Base-by-base conservation (phyloP, 495 filamentous ascomycete species). In the Penicillium robsamsonii region DNA sequence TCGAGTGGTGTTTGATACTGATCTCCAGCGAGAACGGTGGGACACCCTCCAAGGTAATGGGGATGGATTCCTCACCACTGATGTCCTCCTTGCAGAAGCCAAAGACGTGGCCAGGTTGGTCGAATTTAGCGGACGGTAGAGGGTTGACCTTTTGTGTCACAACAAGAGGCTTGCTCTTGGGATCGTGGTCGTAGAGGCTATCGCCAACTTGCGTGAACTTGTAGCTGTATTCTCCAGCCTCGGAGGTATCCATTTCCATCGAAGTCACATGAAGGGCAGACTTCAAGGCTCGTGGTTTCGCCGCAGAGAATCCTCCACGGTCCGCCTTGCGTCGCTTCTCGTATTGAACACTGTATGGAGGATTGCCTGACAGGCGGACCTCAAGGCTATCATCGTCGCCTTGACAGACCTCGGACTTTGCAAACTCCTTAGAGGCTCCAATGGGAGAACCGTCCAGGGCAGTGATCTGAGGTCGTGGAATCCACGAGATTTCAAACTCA, bases 331-430 rank as follows among this genome's bases (percentile, higher is more conserved):
- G 80, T 50, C 81, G 81, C 61, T 91, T 79, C 61, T 91, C 85
- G 68, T 96, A 98, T 57, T 91, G 81, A 33, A 96, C 80, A 58
- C 82, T 79, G 61, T 87, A 97, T 2, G 94, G 94, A n/a, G 91
- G 82, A 71, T 79, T 85, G 79, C 92, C 92, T 57, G 79, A 80
- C 56, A 98, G 80, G 20, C 79, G 74, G 46, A 97, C 72, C 61
- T 96, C 92, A 47, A 96, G 82, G 25, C 84, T 82, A 64, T 96
- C 93, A 57, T 93, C 87, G 47, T 97, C 93, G 17, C 94, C 93
- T 72, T 98, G 91, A 62, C 94, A 98, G 49, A 98, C 84, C 58
- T 88, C 85, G n/a, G 82, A 79, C 68, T 93, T 89, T 56, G 84
- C 65, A 64, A 91, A 53, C 73, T 79, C 37, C 72, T 72, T 50